phyloP scores from a whole-genome alignment of 2,329 filamentous ascomycete genomes.

The Fusarium sp. region DNA sequence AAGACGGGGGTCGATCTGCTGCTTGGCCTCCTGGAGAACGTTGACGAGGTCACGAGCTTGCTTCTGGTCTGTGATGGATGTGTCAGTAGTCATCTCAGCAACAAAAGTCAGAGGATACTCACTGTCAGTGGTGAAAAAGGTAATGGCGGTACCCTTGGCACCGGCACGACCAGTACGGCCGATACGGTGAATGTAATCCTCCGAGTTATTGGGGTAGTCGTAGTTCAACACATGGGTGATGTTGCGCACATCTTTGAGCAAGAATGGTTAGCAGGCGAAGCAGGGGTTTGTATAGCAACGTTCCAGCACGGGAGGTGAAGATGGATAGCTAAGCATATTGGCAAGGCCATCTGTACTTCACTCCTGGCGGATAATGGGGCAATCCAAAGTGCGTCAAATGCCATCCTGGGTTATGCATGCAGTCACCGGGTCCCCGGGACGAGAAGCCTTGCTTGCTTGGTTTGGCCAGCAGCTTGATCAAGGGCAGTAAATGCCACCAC shows the following conservation, averaged over 20 bases:
- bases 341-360: constrained; percentile 61
- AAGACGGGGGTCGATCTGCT: constrained; percentile 95
- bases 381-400: constrained; percentile 67
- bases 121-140: constrained; percentile 99
- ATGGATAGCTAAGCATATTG: constrained; percentile 61
- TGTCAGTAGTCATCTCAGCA: constrained; percentile 50
- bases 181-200: constrained; percentile 98
- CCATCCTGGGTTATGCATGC: constrained; percentile 60
- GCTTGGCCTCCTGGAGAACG: constrained; percentile 95
- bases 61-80: constrained; percentile 77
- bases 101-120: constrained; percentile 58
- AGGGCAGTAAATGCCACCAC: constrained; percentile 82
- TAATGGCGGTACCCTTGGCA: constrained; percentile 94
- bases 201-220: constrained; percentile 99
- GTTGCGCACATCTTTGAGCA: constrained; percentile 94
- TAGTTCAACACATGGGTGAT: constrained; percentile 99
- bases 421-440: constrained; percentile 67
- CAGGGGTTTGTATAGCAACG: constrained; percentile 66
- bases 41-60: constrained; percentile 96
- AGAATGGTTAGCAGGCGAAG: constrained; percentile 81
- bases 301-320: constrained; percentile 65
- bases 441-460: constrained; percentile 60
- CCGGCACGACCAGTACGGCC: constrained; percentile 97
- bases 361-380: constrained; percentile 66
- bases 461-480: constrained; percentile 73